phyloP scores from a whole-genome alignment of 805 yeast species.

The Wickerhamomyces bisporus region DNA sequence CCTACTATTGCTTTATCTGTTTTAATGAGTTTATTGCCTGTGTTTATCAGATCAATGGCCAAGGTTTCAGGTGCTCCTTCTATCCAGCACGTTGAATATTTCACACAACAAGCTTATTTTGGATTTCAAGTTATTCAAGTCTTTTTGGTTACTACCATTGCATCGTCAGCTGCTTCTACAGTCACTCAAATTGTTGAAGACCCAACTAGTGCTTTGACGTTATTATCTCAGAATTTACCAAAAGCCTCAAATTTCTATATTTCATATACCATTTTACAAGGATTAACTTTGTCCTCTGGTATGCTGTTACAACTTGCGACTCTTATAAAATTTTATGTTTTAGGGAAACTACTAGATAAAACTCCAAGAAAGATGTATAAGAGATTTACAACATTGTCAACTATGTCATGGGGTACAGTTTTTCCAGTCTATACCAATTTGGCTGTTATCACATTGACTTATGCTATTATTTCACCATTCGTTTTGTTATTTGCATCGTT shows the following conservation, averaged over 20 bases:
- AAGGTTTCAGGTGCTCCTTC: constrained; percentile 54
- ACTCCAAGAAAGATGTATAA: constrained; percentile 65
- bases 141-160: constrained; percentile 62
- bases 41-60: constrained; percentile 59
- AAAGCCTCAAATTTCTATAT: constrained; percentile 69
- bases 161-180: constrained; percentile 68
- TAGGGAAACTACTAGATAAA: constrained; percentile 52
- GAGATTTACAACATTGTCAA: constrained; percentile 49
- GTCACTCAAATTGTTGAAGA: constrained; percentile 55
- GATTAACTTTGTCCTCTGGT: constrained; percentile 61
- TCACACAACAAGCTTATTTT: constrained; percentile 63
- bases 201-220: constrained; percentile 51
- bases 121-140: constrained; percentile 69
- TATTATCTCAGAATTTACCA: constrained; percentile 66
- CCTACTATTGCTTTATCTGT: constrained; percentile 64
- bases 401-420: constrained; percentile 66
- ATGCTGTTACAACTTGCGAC: constrained; percentile 57
- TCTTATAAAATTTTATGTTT: constrained; percentile 51
- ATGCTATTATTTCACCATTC: constrained; percentile 75
- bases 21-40: constrained; percentile 63
- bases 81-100: constrained; percentile 51
- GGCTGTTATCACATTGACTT: constrained; percentile 63
- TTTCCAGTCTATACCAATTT: constrained; percentile 74
- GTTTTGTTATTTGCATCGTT: constrained; percentile 68
- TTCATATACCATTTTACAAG: constrained; percentile 64